Conservation (phyloP, 805 yeast genomes). For the Candida anglica region DNA sequence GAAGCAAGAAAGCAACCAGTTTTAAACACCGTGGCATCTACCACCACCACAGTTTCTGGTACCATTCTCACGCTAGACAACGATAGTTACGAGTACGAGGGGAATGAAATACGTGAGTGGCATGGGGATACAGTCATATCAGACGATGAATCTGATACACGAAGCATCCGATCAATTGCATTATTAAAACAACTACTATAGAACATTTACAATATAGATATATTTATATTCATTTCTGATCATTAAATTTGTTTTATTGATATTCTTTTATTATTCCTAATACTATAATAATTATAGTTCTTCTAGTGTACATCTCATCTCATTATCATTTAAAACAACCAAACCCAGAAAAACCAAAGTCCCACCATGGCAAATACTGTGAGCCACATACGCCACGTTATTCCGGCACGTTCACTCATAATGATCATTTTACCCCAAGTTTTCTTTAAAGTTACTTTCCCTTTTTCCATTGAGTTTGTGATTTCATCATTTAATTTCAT, state of each 20-base stretch:
- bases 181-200: not conserved
- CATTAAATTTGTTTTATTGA: too few species aligned
- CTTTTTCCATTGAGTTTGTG: constrained; percentile 35
- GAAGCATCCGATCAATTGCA: constrained; percentile 4
- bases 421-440: constrained; percentile 41
- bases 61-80: constrained; percentile 5
- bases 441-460: constrained; percentile 35
- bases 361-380: constrained; percentile 32
- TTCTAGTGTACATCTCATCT: not conserved
- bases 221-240: not conserved
- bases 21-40: not conserved
- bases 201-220: too few species aligned
- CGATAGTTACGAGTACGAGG: constrained; percentile 1
- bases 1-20: too few species aligned
- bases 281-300: too few species aligned
- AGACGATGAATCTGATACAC: constrained; percentile 4
- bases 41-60: constrained; percentile 10
- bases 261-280: too few species aligned
- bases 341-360: constrained; percentile 38
- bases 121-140: constrained; percentile 1
- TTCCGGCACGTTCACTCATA: constrained; percentile 45
- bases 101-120: constrained; percentile 3
- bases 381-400: constrained; percentile 43
- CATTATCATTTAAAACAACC: constrained; percentile 18
- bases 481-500: constrained; percentile 38